These are phyloP conservation scores for Blastocystis hominis DNA, from an alignment of 352 stramenopile species.

Conservation along the genomic window DNA sequence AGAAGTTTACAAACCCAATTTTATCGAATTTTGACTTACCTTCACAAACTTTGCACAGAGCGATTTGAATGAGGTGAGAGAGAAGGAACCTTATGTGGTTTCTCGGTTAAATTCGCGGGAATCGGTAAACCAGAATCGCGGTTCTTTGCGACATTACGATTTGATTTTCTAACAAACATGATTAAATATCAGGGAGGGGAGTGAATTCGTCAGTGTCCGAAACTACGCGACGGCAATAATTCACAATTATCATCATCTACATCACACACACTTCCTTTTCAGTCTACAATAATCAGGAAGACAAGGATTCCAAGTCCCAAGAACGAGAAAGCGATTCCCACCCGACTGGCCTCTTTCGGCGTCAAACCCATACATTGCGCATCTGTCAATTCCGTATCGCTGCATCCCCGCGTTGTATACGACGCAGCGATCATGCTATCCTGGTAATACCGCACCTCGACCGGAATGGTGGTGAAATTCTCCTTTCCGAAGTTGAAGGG, in stretches of 20 bases:
- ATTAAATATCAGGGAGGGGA: neutral
- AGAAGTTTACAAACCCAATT: neutral
- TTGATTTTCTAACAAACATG: conserved; percentile 18
- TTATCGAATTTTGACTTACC: neutral
- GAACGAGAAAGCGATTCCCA: neutral
- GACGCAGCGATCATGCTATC: conserved; percentile 5
- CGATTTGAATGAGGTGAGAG: conserved; percentile 47
- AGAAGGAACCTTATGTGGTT: neutral
- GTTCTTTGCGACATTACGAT: neutral
- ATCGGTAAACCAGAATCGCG: neutral
- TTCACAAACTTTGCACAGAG: neutral
- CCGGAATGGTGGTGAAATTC: neutral
- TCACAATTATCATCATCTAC: neutral
- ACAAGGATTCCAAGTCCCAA: neutral
- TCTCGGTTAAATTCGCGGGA: conserved; percentile 9
- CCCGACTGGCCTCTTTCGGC: conserved; percentile 9
- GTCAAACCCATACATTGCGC: conserved; percentile 39
- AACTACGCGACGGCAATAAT: neutral
- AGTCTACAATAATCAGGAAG: neutral
- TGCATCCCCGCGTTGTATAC: neutral
- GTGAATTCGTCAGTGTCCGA: neutral
- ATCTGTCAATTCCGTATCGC: neutral
- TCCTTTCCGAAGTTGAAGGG: neutral
- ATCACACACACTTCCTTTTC: neutral
- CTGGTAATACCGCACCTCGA: conserved; percentile 30